Percentiles rank a stretch among this genome's conserved stretches.
Conservation (phyloP, 148 eudicot genomes). For the Rhododendron henanense region DNA sequence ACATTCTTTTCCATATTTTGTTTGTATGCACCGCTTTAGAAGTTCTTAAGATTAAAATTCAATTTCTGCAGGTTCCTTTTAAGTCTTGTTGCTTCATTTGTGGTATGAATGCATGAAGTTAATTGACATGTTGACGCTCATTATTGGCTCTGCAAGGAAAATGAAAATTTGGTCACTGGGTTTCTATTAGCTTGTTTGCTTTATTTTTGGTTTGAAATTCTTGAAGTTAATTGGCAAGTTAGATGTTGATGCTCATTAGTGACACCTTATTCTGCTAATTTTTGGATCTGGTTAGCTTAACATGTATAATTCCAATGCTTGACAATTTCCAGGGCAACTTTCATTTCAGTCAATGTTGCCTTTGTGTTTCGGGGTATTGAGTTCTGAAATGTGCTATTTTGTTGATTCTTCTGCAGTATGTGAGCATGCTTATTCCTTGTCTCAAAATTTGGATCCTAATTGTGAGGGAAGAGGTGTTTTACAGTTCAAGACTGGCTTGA, state of each 20-base stretch:
- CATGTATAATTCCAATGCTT: not conserved
- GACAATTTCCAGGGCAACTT: not conserved
- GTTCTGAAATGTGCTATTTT: not conserved
- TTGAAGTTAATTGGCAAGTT: not conserved
- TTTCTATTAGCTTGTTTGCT: not conserved
- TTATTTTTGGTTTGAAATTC: not conserved
- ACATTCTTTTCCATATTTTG: not conserved
- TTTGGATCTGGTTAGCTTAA: not conserved
- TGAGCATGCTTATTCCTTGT: slow-evolving; percentile 89
- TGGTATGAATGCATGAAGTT: not conserved
- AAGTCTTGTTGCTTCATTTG: not conserved
- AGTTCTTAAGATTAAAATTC: not conserved
- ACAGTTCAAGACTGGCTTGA: slow-evolving; percentile 97
- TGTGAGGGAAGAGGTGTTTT: slow-evolving; percentile 98
- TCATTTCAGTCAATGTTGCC: not conserved
- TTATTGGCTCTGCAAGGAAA: not conserved
- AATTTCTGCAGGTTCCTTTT: not conserved
- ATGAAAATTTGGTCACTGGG: not conserved
- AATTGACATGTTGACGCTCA: not conserved
- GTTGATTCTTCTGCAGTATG: slow-evolving; percentile 57
- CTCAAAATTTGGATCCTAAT: slow-evolving; percentile 95
- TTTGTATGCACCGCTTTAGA: not conserved
- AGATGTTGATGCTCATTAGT: not conserved
- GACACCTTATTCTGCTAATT: not conserved
- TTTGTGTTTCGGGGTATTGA: not conserved